Evolutionary conservation across 2,329 filamentous ascomycete genomes (phyloP).

Genomic region (Fusarium globosum): DNA sequence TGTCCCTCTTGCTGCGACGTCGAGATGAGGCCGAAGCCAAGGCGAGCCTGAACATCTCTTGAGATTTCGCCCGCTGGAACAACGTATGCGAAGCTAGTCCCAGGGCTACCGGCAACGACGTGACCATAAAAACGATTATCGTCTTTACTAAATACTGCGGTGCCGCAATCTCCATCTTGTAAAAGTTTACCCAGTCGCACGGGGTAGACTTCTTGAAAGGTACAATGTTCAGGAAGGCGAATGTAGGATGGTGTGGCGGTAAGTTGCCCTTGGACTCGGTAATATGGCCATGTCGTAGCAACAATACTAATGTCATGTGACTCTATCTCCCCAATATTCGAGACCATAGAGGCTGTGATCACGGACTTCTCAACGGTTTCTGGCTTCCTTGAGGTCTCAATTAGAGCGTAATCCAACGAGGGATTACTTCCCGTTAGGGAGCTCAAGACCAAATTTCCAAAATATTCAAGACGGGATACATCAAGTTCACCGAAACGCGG

Average conservation of each 20-base stretch:
- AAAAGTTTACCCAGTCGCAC: fast-evolving
- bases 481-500: fast-evolving
- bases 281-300: fast-evolving
- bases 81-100: fast-evolving
- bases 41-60: fast-evolving
- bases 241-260: neutral
- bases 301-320: fast-evolving
- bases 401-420: neutral
- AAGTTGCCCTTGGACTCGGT: fast-evolving
- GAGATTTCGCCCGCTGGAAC: neutral
- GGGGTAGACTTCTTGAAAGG: neutral
- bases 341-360: fast-evolving
- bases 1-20: neutral
- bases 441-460: neutral
- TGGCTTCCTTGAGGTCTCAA: neutral
- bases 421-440: fast-evolving
- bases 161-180: fast-evolving
- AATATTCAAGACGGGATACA: neutral
- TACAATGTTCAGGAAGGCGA: fast-evolving
- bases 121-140: neutral
- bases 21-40: fast-evolving
- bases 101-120: neutral
- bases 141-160: fast-evolving
- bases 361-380: fast-evolving
- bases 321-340: neutral